Percentiles rank a stretch among this genome's conserved stretches.
Conservation (phyloP, 371 early-diverging fungal genomes). For the Smittium mucronatum region DNA sequence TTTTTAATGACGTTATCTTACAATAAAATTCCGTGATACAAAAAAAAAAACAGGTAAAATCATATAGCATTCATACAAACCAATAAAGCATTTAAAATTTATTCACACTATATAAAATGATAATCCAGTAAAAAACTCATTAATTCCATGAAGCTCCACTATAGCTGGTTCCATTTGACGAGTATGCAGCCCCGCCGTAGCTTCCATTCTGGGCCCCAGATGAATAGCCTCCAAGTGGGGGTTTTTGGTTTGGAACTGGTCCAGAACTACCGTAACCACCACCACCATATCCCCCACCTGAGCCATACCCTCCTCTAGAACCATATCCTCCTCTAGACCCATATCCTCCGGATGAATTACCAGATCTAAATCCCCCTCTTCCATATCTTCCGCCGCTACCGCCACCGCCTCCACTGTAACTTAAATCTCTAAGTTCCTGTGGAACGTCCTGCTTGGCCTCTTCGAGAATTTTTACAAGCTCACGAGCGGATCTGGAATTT, state of each 20-base stretch:
- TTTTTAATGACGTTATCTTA: neutral
- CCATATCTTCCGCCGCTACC: constrained; percentile 31
- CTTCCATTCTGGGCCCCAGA: too few species aligned
- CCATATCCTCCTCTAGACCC: constrained; percentile 20
- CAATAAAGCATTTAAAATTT: too few species aligned
- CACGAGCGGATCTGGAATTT: constrained; percentile 78
- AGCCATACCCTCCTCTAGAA: constrained; percentile 3
- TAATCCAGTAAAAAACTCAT: too few species aligned
- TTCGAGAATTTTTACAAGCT: constrained; percentile 76
- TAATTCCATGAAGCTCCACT: too few species aligned
- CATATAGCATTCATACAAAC: too few species aligned
- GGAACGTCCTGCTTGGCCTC: constrained; percentile 93
- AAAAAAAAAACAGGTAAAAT: too few species aligned
- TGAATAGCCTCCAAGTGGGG: neutral
- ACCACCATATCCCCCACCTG: neutral
- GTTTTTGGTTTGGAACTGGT: neutral
- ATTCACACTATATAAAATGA: too few species aligned
- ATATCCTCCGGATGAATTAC: constrained; percentile 15
- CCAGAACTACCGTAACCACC: neutral
- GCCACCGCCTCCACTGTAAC: constrained; percentile 40
- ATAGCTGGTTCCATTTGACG: too few species aligned
- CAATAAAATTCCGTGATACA: too few species aligned
- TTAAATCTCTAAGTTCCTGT: constrained; percentile 59
- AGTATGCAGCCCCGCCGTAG: too few species aligned
- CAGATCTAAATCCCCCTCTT: constrained; percentile 17